Conservation (phyloP, 2,329 filamentous ascomycete species). For the Aspergillus amoenus region DNA sequence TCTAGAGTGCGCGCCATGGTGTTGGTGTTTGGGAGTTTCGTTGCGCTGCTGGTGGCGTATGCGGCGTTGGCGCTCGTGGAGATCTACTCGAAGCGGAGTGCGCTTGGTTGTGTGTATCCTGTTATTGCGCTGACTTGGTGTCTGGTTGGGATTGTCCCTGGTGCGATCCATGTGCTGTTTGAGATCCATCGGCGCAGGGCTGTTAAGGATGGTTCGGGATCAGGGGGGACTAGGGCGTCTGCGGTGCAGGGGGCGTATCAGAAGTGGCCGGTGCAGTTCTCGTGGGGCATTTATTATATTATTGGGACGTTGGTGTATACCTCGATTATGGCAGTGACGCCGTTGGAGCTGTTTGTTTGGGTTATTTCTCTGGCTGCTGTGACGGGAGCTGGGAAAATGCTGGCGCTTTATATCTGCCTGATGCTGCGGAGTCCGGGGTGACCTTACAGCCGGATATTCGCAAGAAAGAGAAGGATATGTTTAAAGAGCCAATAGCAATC, state of each 20-base stretch:
- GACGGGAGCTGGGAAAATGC: neutral
- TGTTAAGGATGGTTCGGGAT: neutral
- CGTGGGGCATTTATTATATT: neutral
- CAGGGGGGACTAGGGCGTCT: neutral
- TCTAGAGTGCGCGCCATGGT: neutral
- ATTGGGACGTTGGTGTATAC: neutral
- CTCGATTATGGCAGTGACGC: neutral
- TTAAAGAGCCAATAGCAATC: no score
- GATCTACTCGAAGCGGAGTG: neutral
- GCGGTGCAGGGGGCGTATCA: neutral
- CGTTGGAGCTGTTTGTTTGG: constrained; percentile 1
- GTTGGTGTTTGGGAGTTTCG: neutral
- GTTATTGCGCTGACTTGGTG: neutral
- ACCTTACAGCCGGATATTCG: no score
- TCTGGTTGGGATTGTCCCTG: neutral
- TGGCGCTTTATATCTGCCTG: neutral
- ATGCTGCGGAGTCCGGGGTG: neutral
- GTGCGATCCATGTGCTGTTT: neutral
- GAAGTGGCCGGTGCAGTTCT: neutral
- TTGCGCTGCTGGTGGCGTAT: neutral
- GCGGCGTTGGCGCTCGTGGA: neutral
- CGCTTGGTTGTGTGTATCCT: neutral
- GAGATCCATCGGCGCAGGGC: neutral
- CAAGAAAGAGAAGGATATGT: no score
- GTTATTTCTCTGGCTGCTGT: neutral